Percentiles rank a stretch among this genome's conserved stretches.
phyloP scores from a whole-genome alignment of 768 basidiomycete genomes.

The Suillus occidentalis region DNA sequence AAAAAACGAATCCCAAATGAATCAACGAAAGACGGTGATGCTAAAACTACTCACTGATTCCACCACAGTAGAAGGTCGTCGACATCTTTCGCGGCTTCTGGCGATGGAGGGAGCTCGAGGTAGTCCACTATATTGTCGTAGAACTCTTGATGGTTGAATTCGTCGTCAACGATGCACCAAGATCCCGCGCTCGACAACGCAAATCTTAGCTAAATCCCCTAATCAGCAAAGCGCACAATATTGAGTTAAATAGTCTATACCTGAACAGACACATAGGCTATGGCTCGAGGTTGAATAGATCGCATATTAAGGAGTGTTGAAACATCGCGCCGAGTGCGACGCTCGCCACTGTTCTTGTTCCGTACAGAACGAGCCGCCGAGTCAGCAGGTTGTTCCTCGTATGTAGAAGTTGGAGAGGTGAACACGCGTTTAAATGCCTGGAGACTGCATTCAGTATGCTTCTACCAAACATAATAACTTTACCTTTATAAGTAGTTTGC shows the following conservation, averaged over 20 bases:
- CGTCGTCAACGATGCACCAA: neutral
- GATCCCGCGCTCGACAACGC: neutral
- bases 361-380: neutral
- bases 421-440: neutral
- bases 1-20: neutral
- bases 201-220: neutral
- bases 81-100: neutral
- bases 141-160: neutral
- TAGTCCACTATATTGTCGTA: neutral
- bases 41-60: constrained; percentile 6
- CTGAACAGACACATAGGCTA: neutral
- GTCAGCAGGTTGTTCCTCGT: neutral
- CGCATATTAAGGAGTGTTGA: neutral
- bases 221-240: neutral
- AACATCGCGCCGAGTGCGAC: neutral
- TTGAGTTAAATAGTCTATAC: neutral
- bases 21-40: neutral
- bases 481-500: too few species aligned
- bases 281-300: neutral
- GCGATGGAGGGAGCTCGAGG: neutral
- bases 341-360: neutral
- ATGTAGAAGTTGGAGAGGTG: neutral
- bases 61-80: neutral
- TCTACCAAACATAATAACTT: neutral
- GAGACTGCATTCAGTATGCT: neutral